Evolutionary conservation across 305 asterid species (phyloP), one percentile per base, ranked within the genome.

Genomic region (Rubia peregrina): DNA sequence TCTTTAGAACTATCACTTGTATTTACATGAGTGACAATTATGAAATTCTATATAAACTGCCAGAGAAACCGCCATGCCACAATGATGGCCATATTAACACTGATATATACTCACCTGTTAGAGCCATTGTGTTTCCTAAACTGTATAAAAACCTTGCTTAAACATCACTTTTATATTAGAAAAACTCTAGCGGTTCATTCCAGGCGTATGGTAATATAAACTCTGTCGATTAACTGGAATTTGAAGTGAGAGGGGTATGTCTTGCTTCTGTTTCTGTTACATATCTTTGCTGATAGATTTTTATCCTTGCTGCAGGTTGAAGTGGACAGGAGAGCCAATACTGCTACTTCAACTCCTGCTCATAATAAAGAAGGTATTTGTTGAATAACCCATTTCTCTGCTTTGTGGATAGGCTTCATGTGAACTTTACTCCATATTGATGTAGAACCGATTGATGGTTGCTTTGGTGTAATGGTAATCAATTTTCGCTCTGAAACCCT

Each of bases 291-390:
- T 77, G 78, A 76, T 67, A 17, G 49, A 71, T 68, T 69, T 40
- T 72, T 36, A 24, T 72, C 60, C 73, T 70, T 53, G 75, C 22
- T 61, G 46, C 89, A 94, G 97, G 76, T 94, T 79, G 78, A 91
- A 77, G 95, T 85, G 73, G 96, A 87, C 79, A 81, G 83, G 49
- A 82, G 84, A 69, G 76, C 59, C 62, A 71, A 61, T 26, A 65
- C 72, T 71, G 79, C 81, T 24, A 90, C 84, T 53, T 68, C 92
- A 78, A 81, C 79, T 70, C 79, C 96, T 71, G 69, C 85, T 66
- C 90, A 73, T 75, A 79, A 77, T 71, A 83, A 75, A 84, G 90
- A 83, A 81, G 95, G 98, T 84, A 76, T 71, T 63, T 67, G 46
- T 40, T 65, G 21, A n/a, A 44, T 69, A 1, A 33, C 38, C 8